Base-by-base conservation (phyloP, 2,329 filamentous ascomycete species). In the Aureobasidium sp. region DNA sequence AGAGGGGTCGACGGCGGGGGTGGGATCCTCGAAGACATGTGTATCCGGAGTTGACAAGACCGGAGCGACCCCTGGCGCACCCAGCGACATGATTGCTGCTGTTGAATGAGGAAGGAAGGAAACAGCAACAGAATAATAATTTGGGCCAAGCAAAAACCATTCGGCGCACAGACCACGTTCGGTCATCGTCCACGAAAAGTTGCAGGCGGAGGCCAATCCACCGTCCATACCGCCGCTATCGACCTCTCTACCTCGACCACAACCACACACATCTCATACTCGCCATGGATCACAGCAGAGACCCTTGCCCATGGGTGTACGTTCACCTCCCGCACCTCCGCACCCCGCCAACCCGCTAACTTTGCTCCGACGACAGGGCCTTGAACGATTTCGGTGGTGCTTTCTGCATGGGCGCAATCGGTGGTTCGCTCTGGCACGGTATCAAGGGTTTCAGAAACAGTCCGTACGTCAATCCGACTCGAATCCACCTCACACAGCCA, bases 361-460 rank as follows among this genome's bases (percentile, higher is more conserved):
- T 30, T 7, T 49, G 25, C 25, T 48, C 41, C 21, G 16, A 9
- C 30, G 7, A 37, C 55, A 59, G 55, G 72, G 89, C 94, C 67
- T 83, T 97, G 68, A 96, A 92, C 78, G 94, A 99, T 79, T 97
- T 97, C 74, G 94, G 94, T 66, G 94, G 94, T 78, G 94, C 93
- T 62, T 97, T 97, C 72, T 87, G 85, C 73, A 97, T 58, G 54
- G 54, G 54, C 54, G 54, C 76, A 64, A 76, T 78, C 45, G 76
- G 76, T 55, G 76, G 76, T 64, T 72, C 90, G 70, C 88, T 97
- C 74, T 97, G 93, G 93, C 93, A 97, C 78, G 92, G 92, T 70
- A 89, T 97, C 67, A 99, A 99, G 80, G 94, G 72, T 34, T 74
- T 71, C 66, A 70, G 73, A 63, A 75, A 75, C 71, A 75, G 73